Percentiles rank a stretch among this genome's conserved stretches.
phyloP scores from a whole-genome alignment of 2,329 filamentous ascomycete species.

The Dryadomyces quercus-mongolicae region DNA sequence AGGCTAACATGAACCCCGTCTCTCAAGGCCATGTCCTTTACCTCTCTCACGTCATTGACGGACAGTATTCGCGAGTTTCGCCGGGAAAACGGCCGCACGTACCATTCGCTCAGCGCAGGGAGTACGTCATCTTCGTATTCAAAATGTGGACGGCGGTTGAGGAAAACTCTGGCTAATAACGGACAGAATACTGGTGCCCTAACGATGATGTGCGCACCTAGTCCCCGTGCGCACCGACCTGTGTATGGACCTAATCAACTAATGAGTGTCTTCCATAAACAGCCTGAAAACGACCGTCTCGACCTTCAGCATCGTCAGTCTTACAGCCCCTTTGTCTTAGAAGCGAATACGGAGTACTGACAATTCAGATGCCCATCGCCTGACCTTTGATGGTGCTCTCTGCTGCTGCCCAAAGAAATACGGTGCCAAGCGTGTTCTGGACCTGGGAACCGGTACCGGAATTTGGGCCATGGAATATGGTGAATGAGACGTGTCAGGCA shows the following conservation, averaged over 20 bases:
- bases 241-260: no score
- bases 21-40: background rate
- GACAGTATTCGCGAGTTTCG: slow-evolving; percentile 14
- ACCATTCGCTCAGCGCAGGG: slow-evolving; percentile 15
- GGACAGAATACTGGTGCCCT: slow-evolving; percentile 12
- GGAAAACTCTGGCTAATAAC: background rate
- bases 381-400: slow-evolving; percentile 11
- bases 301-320: background rate
- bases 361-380: background rate
- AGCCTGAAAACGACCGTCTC: background rate
- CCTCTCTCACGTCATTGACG: slow-evolving; percentile 12
- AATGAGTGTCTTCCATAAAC: background rate
- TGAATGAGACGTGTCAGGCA: background rate
- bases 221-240: no score
- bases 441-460: slow-evolving; percentile 12
- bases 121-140: slow-evolving; percentile 9
- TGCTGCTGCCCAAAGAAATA: slow-evolving; percentile 12
- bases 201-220: slow-evolving; percentile 11
- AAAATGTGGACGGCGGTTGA: no score
- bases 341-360: background rate
- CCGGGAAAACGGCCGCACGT: slow-evolving; percentile 14
- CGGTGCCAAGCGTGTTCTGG: slow-evolving; percentile 11
- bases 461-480: slow-evolving; percentile 15
- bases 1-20: no score
- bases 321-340: background rate